These are phyloP conservation scores for Amphicarpaea edgeworthii DNA, from an alignment of 306 rosid species.

Conservation along the genomic window DNA sequence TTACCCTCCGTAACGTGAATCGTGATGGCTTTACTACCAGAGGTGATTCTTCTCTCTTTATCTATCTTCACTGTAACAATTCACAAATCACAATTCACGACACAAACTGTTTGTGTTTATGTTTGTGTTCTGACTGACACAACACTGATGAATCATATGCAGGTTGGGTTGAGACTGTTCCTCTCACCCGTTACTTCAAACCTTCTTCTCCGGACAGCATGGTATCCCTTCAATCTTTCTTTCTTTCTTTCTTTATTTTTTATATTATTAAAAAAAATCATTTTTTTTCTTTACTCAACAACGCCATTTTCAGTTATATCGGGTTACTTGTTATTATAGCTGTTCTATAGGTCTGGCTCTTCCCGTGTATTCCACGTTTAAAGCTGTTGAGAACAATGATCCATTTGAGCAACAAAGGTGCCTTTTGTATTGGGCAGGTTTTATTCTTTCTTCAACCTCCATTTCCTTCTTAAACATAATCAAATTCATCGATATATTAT, in stretches of 20 bases:
- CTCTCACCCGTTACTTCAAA: conserved; percentile 53
- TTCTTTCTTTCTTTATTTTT: too few species aligned
- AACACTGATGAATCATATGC: background rate
- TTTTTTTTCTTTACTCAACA: background rate
- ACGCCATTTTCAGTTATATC: background rate
- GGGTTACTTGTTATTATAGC: conserved; percentile 46
- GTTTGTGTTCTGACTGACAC: background rate
- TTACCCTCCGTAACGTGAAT: background rate
- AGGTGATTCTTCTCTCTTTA: conserved; percentile 6
- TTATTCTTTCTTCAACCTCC: background rate
- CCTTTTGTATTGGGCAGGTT: conserved; percentile 73
- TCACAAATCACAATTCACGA: conserved; percentile 7
- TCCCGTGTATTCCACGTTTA: conserved; percentile 67
- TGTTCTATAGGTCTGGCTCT: conserved; percentile 63
- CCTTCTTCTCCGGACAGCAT: conserved; percentile 55
- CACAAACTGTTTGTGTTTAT: background rate
- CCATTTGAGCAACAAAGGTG: conserved; percentile 56
- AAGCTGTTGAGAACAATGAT: conserved; percentile 66
- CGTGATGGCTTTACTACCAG: conserved; percentile 28
- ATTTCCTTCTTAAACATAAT: background rate
- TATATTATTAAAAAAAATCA: background rate
- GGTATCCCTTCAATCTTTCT: conserved; percentile 51
- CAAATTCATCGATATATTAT: background rate
- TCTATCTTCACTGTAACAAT: background rate
- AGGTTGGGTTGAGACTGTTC: conserved; percentile 60